phyloP scores from a whole-genome alignment of 1,284 basidiomycete species.

The Ustilago cynodontis region DNA sequence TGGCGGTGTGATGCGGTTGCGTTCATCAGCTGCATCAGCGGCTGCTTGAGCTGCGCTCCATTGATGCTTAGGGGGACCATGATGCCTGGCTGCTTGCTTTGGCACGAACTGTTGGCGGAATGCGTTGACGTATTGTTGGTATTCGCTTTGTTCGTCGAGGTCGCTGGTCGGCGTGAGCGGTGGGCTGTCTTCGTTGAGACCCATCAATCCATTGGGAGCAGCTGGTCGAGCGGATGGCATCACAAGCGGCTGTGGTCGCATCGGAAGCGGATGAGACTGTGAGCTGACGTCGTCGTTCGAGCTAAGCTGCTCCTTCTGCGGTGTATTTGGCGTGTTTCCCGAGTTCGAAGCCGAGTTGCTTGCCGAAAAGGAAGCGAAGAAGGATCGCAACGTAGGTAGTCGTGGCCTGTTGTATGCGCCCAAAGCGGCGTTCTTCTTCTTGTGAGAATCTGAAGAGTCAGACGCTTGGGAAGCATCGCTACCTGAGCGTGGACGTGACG shows the following conservation, averaged over 20 bases:
- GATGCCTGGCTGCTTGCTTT: slow-evolving; percentile 15
- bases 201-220: slow-evolving; percentile 42
- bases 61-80: slow-evolving; percentile 50
- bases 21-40: slow-evolving; percentile 51
- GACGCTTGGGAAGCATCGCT: slow-evolving; percentile 32
- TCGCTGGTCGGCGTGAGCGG: slow-evolving; percentile 62
- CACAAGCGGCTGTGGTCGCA: slow-evolving; percentile 45
- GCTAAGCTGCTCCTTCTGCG: slow-evolving; percentile 7
- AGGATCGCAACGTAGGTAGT: slow-evolving; percentile 47
- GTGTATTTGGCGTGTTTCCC: slow-evolving; percentile 28
- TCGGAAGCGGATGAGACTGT: background rate
- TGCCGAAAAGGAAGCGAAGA: slow-evolving; percentile 51
- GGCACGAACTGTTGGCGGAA: slow-evolving; percentile 37
- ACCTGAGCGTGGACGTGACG: slow-evolving; percentile 26
- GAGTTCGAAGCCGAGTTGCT: slow-evolving; percentile 24
- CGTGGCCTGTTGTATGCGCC: slow-evolving; percentile 22
- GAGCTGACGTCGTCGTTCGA: background rate
- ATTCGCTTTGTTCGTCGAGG: slow-evolving; percentile 41
- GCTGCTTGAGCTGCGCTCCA: slow-evolving; percentile 60
- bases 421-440: slow-evolving; percentile 23
- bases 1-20: slow-evolving; percentile 33
- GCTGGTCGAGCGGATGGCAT: slow-evolving; percentile 62
- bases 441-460: slow-evolving; percentile 32
- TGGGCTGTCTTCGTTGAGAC: slow-evolving; percentile 62
- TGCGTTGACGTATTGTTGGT: slow-evolving; percentile 37